phyloP scores from a whole-genome alignment of 495 filamentous ascomycete species.

The Annulohypoxylon bovei region DNA sequence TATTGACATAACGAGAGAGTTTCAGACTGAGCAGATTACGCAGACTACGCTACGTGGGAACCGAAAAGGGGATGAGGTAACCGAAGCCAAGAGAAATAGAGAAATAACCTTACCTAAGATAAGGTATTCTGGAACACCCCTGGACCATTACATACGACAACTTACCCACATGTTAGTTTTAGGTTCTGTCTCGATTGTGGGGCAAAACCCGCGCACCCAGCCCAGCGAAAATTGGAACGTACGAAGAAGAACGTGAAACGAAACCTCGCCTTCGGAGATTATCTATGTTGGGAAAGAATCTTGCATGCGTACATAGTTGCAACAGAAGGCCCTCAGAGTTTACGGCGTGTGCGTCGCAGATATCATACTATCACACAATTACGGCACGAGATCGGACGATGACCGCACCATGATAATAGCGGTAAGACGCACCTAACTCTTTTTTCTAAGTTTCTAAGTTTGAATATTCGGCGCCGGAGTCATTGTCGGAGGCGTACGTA shows the following conservation, averaged over 20 bases:
- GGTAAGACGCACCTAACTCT: neutral
- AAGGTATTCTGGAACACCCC: slow-evolving; percentile 29
- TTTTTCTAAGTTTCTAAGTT: neutral
- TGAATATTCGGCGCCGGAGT: neutral
- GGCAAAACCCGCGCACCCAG: neutral
- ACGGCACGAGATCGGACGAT: slow-evolving; percentile 29
- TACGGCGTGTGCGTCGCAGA: slow-evolving; percentile 25
- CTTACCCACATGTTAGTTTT: slow-evolving; percentile 36
- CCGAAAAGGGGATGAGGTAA: neutral
- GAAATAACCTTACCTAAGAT: slow-evolving; percentile 28
- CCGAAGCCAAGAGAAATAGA: neutral
- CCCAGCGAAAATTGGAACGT: slow-evolving; percentile 2
- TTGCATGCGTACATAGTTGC: neutral
- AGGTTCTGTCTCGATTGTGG: slow-evolving; percentile 40
- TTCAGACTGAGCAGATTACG: slow-evolving; percentile 9
- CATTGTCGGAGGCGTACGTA: neutral
- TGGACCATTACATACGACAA: neutral
- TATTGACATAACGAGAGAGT: slow-evolving; percentile 1
- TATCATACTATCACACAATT: slow-evolving; percentile 39
- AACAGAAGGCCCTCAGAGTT: neutral
- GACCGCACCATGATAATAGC: slow-evolving; percentile 27
- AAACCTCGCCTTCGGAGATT: neutral
- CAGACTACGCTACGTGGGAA: neutral
- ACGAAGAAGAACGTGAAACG: slow-evolving; percentile 39
- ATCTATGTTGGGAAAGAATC: neutral